Conservation (phyloP, 2,329 filamentous ascomycete species). For the Diaporthe longicolla region DNA sequence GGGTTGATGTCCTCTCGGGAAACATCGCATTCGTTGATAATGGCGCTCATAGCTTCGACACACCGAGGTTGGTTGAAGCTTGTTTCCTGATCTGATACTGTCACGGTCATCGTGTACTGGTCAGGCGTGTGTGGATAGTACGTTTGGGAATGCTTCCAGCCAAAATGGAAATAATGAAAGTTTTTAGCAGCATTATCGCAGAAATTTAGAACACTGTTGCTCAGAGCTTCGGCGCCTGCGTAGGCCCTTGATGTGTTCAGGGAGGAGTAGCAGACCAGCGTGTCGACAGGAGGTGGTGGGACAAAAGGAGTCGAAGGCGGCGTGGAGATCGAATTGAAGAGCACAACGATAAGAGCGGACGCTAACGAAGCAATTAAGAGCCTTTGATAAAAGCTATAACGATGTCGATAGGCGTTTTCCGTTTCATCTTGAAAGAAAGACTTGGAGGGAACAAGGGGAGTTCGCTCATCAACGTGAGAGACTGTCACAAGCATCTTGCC, state of each 20-base stretch:
- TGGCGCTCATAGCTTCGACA: constrained; percentile 18
- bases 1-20: not conserved
- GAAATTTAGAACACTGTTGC: not conserved
- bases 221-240: not conserved
- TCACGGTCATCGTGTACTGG: constrained; percentile 20
- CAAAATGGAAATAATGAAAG: not conserved
- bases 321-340: not conserved
- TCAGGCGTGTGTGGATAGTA: constrained; percentile 22
- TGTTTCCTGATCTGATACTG: constrained; percentile 1
- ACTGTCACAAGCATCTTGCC: not conserved
- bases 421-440: not conserved
- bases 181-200: not conserved
- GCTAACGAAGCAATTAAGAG: not conserved
- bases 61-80: constrained; percentile 2
- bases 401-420: not conserved
- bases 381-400: not conserved
- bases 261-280: not conserved
- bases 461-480: not conserved
- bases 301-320: not conserved
- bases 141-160: constrained; percentile 7
- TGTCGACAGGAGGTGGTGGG: not conserved
- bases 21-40: constrained; percentile 18
- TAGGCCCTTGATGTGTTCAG: not conserved
- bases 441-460: not conserved
- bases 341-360: not conserved